Conservation (phyloP, 192 early-diverging fungal genomes). For the Helicostylum pulchrum region DNA sequence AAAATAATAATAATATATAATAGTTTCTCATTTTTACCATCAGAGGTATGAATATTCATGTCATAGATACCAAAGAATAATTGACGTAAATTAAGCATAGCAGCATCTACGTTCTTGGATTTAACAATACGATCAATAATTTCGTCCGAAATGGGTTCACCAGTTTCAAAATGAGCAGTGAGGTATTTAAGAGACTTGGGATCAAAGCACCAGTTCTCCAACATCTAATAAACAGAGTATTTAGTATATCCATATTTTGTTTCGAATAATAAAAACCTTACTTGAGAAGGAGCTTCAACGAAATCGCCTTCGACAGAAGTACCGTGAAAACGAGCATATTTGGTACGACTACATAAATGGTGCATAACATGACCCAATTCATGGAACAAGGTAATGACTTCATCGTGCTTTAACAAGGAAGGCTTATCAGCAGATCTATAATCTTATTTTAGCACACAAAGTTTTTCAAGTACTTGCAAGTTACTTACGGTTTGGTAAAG, state of each 20-base stretch:
- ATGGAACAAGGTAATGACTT: constrained; percentile 82
- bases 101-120: constrained; percentile 74
- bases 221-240: constrained; percentile 49
- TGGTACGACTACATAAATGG: constrained; percentile 69
- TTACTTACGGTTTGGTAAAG: constrained; percentile 56
- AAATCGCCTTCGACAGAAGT: constrained; percentile 79
- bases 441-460: constrained; percentile 18
- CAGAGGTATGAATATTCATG: constrained; percentile 67
- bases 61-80: constrained; percentile 77
- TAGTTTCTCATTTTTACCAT: constrained; percentile 23
- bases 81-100: constrained; percentile 71
- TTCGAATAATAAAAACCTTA: neutral
- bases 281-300: constrained; percentile 83
- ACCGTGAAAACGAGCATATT: constrained; percentile 72
- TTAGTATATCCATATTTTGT: neutral
- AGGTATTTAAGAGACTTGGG: constrained; percentile 51
- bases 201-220: constrained; percentile 83
- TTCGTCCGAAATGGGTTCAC: constrained; percentile 66
- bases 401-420: constrained; percentile 74
- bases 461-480: too few relatives aligned
- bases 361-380: constrained; percentile 60
- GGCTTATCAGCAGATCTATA: constrained; percentile 58
- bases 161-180: constrained; percentile 69
- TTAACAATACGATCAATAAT: constrained; percentile 66
- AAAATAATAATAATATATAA: neutral